These are phyloP conservation scores for Lagerstroemia speciosa DNA, from an alignment of 345 rosid species.

Conservation along the genomic window DNA sequence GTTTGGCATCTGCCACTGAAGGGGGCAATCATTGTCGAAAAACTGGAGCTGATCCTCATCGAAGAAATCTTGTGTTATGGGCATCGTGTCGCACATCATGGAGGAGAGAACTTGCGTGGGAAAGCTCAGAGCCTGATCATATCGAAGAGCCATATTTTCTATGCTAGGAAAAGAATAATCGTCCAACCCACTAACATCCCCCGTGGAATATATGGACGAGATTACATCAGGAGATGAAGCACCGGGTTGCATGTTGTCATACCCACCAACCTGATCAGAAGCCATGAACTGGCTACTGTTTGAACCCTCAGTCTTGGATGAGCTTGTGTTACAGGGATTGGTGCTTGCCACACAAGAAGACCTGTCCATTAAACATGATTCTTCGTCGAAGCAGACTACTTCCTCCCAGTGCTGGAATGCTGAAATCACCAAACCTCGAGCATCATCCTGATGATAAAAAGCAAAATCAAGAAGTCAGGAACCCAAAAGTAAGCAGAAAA, in stretches of 20 bases:
- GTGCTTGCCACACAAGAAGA: constrained; percentile 27
- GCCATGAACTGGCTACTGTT: constrained; percentile 26
- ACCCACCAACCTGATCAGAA: constrained; percentile 40
- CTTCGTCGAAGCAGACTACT: constrained; percentile 60
- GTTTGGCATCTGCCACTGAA: constrained; percentile 29
- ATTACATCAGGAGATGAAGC: constrained; percentile 53
- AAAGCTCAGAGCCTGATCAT: constrained; percentile 39
- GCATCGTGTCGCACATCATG: constrained; percentile 43
- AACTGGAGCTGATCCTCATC: constrained; percentile 62
- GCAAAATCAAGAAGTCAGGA: constrained; percentile 11
- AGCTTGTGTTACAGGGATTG: constrained; percentile 25
- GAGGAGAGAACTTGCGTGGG: constrained; percentile 34
- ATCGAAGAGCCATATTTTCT: constrained; percentile 49
- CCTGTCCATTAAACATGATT: constrained; percentile 34
- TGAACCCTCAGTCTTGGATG: constrained; percentile 33
- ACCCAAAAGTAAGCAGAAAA: constrained; percentile 10
- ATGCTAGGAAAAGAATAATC: constrained; percentile 43
- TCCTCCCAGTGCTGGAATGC: constrained; percentile 60
- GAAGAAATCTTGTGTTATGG: constrained; percentile 47
- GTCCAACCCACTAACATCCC: constrained; percentile 44
- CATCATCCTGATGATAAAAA: constrained; percentile 41
- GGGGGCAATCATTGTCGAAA: constrained; percentile 30
- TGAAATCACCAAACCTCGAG: constrained; percentile 49
- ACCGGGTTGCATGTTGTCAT: constrained; percentile 48
- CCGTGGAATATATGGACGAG: constrained; percentile 54